A percentile compares a stretch with the other conserved stretches of the same genome.
These are phyloP conservation scores for Serendipita sp. DNA, from an alignment of 768 basidiomycete species.

Conservation along the genomic window DNA sequence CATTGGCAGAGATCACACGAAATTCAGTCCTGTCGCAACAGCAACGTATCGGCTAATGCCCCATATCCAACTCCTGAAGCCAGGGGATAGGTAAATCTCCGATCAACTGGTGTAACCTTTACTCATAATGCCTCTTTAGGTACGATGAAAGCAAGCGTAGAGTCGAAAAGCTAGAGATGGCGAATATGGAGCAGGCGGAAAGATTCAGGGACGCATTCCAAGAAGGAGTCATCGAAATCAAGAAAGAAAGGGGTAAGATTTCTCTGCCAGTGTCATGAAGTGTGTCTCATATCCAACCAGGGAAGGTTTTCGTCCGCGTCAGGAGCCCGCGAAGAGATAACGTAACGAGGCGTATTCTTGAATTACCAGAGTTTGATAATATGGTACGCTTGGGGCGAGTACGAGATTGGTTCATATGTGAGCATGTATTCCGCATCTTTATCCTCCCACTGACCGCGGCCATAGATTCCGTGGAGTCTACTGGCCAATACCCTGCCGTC, in stretches of 20 bases:
- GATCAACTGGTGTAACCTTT: slow-evolving; percentile 57
- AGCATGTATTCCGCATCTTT: slow-evolving; percentile 18
- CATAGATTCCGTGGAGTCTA: slow-evolving; percentile 51
- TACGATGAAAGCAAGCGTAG: not conserved
- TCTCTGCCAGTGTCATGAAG: not conserved
- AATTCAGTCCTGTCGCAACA: slow-evolving; percentile 87
- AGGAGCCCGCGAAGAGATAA: slow-evolving; percentile 54
- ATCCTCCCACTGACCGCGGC: not conserved
- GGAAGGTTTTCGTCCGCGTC: slow-evolving; percentile 43
- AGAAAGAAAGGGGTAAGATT: slow-evolving; percentile 10
- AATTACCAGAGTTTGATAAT: slow-evolving; percentile 80
- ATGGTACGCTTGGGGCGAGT: slow-evolving; percentile 71
- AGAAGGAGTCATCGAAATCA: slow-evolving; percentile 12
- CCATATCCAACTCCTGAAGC: slow-evolving; percentile 51
- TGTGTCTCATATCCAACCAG: slow-evolving; percentile 19
- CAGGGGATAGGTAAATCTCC: slow-evolving; percentile 21
- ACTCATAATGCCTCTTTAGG: slow-evolving; percentile 39
- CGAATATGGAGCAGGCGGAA: not conserved
- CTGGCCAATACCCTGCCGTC: slow-evolving; percentile 76
- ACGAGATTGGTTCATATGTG: slow-evolving; percentile 86
- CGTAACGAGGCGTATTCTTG: slow-evolving; percentile 80
- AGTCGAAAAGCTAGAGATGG: slow-evolving; percentile 2
- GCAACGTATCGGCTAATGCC: slow-evolving; percentile 91
- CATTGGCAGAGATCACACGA: slow-evolving; percentile 87
- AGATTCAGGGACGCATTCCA: not conserved